Conservation (phyloP, 169 alveolate genomes). For the Plasmodium coatneyi region DNA sequence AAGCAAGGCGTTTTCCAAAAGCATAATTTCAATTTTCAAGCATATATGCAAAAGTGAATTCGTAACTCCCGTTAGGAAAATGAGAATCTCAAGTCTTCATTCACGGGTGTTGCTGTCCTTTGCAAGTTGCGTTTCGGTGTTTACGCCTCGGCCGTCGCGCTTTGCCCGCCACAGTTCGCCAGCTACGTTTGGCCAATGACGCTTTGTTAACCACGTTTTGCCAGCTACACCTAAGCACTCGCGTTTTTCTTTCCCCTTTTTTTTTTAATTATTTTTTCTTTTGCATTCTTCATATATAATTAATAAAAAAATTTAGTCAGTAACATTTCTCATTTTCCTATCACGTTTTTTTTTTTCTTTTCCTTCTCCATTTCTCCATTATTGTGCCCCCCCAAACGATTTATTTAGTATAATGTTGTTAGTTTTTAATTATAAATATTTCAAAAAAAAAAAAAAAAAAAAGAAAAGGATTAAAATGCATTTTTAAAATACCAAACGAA, state of each 20-base stretch:
- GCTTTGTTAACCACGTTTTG: not conserved
- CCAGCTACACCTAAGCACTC: not conserved
- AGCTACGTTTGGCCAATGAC: not conserved
- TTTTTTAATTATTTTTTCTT: not conserved
- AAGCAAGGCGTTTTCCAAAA: not conserved
- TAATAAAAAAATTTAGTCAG: not conserved
- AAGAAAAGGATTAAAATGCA: not conserved
- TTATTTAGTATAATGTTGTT: conserved; percentile 4
- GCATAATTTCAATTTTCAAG: not conserved
- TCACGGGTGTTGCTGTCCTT: not conserved
- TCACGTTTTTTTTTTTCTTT: not conserved
- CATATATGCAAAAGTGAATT: not conserved
- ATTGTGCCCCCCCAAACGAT: not conserved
- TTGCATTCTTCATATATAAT: not conserved
- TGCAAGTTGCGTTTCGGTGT: not conserved
- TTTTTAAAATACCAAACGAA: not conserved
- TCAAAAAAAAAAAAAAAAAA: not conserved
- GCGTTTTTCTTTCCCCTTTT: not conserved
- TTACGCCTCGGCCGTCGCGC: not conserved
- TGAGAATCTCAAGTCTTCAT: not conserved
- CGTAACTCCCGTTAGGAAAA: not conserved
- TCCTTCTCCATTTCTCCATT: not conserved
- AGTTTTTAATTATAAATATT: not conserved
- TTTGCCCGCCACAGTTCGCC: not conserved
- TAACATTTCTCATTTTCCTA: not conserved